A percentile compares a stretch with the other conserved stretches of the same genome.
Evolutionary conservation across 1,139 yeast species (phyloP).

Genomic region (Hansenula anomala): DNA sequence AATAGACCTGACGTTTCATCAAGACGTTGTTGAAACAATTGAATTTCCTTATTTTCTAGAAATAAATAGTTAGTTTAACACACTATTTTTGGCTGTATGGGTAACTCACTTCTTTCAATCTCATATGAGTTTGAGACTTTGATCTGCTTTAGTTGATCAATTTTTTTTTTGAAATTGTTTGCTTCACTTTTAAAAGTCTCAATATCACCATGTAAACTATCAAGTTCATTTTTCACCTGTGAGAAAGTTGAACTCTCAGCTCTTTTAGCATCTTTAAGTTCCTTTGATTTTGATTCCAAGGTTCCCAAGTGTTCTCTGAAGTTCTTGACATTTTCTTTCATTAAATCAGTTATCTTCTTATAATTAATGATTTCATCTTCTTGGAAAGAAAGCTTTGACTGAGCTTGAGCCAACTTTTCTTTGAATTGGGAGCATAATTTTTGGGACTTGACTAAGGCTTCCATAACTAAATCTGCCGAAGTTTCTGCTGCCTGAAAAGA

Average conservation of each 20-base stretch:
- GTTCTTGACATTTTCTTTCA: constrained; percentile 7
- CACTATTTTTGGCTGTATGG: too few species aligned
- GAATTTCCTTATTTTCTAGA: constrained; percentile 17
- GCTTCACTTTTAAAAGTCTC: constrained; percentile 9
- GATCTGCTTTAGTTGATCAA: constrained; percentile 18
- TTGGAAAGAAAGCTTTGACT: constrained; percentile 11
- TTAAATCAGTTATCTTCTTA: constrained; percentile 1
- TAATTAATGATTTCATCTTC: constrained; percentile 8
- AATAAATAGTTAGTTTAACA: background rate
- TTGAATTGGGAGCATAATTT: constrained; percentile 14
- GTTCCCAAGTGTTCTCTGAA: constrained; percentile 8
- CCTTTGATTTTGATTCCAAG: constrained; percentile 7
- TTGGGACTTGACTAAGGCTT: constrained; percentile 21
- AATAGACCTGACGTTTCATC: constrained; percentile 21
- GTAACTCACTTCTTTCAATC: constrained; percentile 13
- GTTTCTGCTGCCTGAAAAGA: constrained; percentile 4
- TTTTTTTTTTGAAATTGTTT: constrained; percentile 11
- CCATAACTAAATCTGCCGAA: constrained; percentile 18
- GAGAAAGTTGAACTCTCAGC: constrained; percentile 5
- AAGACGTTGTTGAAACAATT: constrained; percentile 12
- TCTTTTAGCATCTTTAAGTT: constrained; percentile 7
- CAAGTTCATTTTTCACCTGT: constrained; percentile 10
- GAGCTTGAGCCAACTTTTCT: constrained; percentile 11
- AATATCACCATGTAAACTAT: constrained; percentile 1
- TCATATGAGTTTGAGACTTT: constrained; percentile 16